Conservation (phyloP, 2,329 filamentous ascomycete species). For the Cephalotrichum gorgonifer region DNA sequence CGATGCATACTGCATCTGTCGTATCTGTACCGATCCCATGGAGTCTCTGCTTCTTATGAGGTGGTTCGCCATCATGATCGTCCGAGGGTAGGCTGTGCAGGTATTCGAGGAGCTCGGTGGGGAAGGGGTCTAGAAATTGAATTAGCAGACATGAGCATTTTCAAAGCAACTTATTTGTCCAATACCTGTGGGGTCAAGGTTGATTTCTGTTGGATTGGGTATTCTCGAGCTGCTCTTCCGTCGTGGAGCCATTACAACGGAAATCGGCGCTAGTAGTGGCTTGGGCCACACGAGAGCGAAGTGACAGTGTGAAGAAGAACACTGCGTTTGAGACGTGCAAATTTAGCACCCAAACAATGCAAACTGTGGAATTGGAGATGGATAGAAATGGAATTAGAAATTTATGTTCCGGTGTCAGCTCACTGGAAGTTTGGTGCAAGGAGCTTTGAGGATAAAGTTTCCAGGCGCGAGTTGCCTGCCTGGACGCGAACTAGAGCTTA, state of each 20-base stretch:
- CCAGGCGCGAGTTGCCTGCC: not conserved
- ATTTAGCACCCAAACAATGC: not conserved
- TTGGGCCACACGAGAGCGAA: not conserved
- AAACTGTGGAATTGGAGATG: not conserved
- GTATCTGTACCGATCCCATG: not conserved
- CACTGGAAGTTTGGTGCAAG: not conserved
- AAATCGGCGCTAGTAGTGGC: not conserved
- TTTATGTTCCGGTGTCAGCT: not conserved
- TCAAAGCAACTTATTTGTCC: not conserved
- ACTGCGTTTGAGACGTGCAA: not conserved
- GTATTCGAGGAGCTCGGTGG: slow-evolving; percentile 12
- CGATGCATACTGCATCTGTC: not conserved
- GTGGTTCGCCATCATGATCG: slow-evolving; percentile 5
- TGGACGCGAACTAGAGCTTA: not conserved
- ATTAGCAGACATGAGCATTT: not conserved
- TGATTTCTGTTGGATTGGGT: not conserved
- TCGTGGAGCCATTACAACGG: not conserved
- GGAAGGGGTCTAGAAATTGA: slow-evolving; percentile 12
- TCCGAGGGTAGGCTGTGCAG: slow-evolving; percentile 12
- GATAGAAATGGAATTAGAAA: not conserved
- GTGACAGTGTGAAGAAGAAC: not conserved
- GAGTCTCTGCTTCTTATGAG: slow-evolving; percentile 1
- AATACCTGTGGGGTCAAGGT: not conserved
- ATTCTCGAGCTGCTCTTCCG: not conserved
- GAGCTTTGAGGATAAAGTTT: not conserved